Base-by-base conservation (phyloP, 2,329 filamentous ascomycete species). In the Botryotinia calthae region DNA sequence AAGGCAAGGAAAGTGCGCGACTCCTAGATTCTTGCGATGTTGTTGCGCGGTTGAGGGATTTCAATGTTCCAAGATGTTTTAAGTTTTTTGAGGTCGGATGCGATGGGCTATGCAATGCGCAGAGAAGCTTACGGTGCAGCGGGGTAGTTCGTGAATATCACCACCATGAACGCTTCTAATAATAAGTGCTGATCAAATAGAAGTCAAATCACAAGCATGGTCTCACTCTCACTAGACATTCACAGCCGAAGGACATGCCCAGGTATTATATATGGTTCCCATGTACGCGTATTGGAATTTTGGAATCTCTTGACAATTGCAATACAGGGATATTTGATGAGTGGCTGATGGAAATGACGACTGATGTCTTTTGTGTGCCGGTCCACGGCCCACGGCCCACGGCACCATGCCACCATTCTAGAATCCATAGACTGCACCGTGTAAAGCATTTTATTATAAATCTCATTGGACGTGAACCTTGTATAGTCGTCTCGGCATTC, bases 91-190 rank as follows among this genome's bases (percentile, higher is more conserved):
- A 51, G 28, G 31, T 51, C 34, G 25, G 25, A 58, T 56, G 63
- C 31, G 31, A 40, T 46, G 14, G 54, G 37, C 54, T 68, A 31
- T 59, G 62, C 46, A 25, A 16, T n/a, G 34, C 25, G 40, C 28
- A 46, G 63, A 71, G 59, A 34, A 71, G 61, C 63, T 72, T 37
- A 69, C 54, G 51, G 51, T 42, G 72, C 69, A 71, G 73, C 73
- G 73, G 71, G 73, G 73, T 73, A 73, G 46, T 25, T 61, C 51
- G 9, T 28, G n/a, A 56, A 56, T 63, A 37, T 25, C 25, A 37
- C 31, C 59, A 44, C 37, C 9, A 42, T 10, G n/a, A n/a, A 63
- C 37, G n/a, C 28, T 20, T 28, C 61, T 28, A 63, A 63, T 14
- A 63, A 42, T 28, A 44, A 28, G 14, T 8, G 37, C 44, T 3